A percentile compares a stretch with the other conserved stretches of the same genome.
phyloP scores from a whole-genome alignment of 495 filamentous ascomycete genomes.

The Penicillium bialowiezense region DNA sequence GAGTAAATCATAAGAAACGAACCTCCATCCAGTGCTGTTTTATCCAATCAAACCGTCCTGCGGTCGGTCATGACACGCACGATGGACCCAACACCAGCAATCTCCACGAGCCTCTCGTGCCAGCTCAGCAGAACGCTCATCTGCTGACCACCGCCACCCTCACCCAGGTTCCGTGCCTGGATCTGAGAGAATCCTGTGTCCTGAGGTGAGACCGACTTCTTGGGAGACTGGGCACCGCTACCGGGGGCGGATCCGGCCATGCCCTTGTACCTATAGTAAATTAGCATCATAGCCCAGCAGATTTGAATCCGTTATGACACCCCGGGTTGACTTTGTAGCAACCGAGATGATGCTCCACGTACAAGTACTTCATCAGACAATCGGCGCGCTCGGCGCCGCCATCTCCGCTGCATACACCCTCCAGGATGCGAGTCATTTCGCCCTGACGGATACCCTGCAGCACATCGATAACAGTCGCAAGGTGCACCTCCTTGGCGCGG shows the following conservation, averaged over 20 bases:
- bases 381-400: slow-evolving; percentile 66
- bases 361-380: slow-evolving; percentile 54
- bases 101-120: slow-evolving; percentile 93
- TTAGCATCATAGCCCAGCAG: slow-evolving; percentile 9
- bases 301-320: no score
- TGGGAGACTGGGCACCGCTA: slow-evolving; percentile 34
- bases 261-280: slow-evolving; percentile 67
- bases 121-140: slow-evolving; percentile 94
- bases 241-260: slow-evolving; percentile 57
- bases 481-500: slow-evolving; percentile 77
- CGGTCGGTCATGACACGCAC: slow-evolving; percentile 89
- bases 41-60: slow-evolving; percentile 66
- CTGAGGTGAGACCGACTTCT: slow-evolving; percentile 67
- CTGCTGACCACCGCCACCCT: slow-evolving; percentile 75
- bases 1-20: slow-evolving; percentile 9
- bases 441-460: slow-evolving; percentile 85
- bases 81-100: slow-evolving; percentile 83
- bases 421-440: slow-evolving; percentile 83
- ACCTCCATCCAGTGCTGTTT: slow-evolving; percentile 2
- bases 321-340: no score
- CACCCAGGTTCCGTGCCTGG: slow-evolving; percentile 61
- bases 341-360: slow-evolving; percentile 22
- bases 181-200: slow-evolving; percentile 83
- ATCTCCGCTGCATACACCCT: slow-evolving; percentile 65
- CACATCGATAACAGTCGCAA: slow-evolving; percentile 80